phyloP scores from a whole-genome alignment of 2,329 filamentous ascomycete genomes.

The Colletotrichum truncatum region DNA sequence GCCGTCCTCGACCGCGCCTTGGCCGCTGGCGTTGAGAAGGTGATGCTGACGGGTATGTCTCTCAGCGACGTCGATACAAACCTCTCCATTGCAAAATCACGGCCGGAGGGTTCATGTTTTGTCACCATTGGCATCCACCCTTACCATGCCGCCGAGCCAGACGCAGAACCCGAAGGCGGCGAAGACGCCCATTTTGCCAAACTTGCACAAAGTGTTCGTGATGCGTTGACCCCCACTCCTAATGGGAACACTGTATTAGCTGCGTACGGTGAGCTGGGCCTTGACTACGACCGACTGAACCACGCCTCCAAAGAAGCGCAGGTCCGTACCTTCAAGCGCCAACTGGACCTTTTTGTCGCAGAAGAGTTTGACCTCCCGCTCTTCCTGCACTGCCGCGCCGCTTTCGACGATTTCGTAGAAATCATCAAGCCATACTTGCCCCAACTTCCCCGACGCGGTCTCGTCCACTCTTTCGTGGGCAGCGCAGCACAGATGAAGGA shows the following conservation, averaged over 20 bases:
- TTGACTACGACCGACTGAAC: slow-evolving; percentile 58
- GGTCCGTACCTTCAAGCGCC: slow-evolving; percentile 47
- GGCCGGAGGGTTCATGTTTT: slow-evolving; percentile 43
- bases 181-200: slow-evolving; percentile 35
- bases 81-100: slow-evolving; percentile 38
- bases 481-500: slow-evolving; percentile 48
- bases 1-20: slow-evolving; percentile 51
- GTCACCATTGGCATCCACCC: slow-evolving; percentile 60
- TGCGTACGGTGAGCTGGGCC: slow-evolving; percentile 58
- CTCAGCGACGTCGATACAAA: slow-evolving; percentile 40
- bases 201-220: slow-evolving; percentile 35
- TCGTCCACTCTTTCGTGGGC: slow-evolving; percentile 52
- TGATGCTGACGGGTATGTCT: slow-evolving; percentile 51
- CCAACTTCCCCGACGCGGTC: slow-evolving; percentile 43
- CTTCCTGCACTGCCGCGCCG: slow-evolving; percentile 51
- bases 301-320: slow-evolving; percentile 52
- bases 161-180: slow-evolving; percentile 36
- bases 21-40: slow-evolving; percentile 50
- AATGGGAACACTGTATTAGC: slow-evolving; percentile 40
- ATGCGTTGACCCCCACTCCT: slow-evolving; percentile 31
- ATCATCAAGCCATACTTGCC: slow-evolving; percentile 50
- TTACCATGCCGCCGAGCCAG: slow-evolving; percentile 57
- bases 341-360: slow-evolving; percentile 49
- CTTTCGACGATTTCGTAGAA: slow-evolving; percentile 51
- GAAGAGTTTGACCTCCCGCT: slow-evolving; percentile 45